phyloP scores from a whole-genome alignment of 768 basidiomycete genomes.

The Termitomyces sp. region DNA sequence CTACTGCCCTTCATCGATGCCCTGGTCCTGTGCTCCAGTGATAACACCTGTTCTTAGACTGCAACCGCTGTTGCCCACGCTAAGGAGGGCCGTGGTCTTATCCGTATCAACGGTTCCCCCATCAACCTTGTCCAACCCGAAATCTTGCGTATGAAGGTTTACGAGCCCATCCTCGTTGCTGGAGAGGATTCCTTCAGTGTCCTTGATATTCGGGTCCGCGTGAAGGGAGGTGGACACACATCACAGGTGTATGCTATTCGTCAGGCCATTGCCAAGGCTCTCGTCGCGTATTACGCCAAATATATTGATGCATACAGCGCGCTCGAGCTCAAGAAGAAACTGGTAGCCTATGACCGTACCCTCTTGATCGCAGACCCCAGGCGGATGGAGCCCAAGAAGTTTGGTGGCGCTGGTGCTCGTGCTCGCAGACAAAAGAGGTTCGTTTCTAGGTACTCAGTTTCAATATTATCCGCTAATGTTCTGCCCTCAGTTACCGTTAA shows the following conservation, averaged over 20 bases:
- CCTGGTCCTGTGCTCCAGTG: constrained; percentile 9
- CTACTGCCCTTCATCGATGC: neutral
- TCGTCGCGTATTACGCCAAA: constrained; percentile 98
- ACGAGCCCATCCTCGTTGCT: constrained; percentile 92
- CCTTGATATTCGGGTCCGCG: constrained; percentile 95
- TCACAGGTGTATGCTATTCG: constrained; percentile 99
- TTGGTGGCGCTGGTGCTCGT: constrained; percentile 97
- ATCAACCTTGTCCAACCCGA: constrained; percentile 94
- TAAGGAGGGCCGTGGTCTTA: constrained; percentile 92
- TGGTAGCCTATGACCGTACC: constrained; percentile 92
- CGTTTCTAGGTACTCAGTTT: constrained; percentile 1
- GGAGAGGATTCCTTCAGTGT: constrained; percentile 83
- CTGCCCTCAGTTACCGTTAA: constrained; percentile 70
- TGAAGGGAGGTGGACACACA: constrained; percentile 99
- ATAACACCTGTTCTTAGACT: constrained; percentile 47
- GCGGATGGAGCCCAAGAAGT: constrained; percentile 99
- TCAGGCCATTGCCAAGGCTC: constrained; percentile 96
- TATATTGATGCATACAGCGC: constrained; percentile 97
- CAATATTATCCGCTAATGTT: constrained; percentile 5
- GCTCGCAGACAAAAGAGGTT: constrained; percentile 97
- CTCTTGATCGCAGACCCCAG: constrained; percentile 91
- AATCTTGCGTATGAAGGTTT: constrained; percentile 96
- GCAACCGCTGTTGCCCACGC: constrained; percentile 98
- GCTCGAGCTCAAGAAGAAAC: constrained; percentile 96
- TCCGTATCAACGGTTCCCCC: constrained; percentile 95